phyloP scores from a whole-genome alignment of 129 eudicot species.

The Lactuca sativa region DNA sequence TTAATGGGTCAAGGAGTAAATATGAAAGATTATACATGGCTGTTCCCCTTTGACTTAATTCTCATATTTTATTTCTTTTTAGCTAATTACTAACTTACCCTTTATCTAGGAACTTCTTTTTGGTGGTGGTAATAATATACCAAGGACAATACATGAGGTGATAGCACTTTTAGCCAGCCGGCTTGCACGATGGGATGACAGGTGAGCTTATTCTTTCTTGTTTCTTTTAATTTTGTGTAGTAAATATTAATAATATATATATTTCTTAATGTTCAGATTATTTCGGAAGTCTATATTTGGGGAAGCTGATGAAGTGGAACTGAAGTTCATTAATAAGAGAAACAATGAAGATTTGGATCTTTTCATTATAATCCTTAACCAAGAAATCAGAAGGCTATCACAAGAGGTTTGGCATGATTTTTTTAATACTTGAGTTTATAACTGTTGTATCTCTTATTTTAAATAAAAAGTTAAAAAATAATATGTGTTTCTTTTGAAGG shows the following conservation, averaged over 20 bases:
- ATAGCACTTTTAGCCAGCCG: slow-evolving; percentile 78
- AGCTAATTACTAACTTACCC: slow-evolving; percentile 18
- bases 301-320: slow-evolving; percentile 92
- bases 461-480: background rate
- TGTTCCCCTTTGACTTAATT: too few relatives aligned
- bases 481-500: slow-evolving; percentile 42
- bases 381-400: slow-evolving; percentile 86
- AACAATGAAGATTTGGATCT: slow-evolving; percentile 84
- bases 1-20: too few relatives aligned
- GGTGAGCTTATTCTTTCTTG: slow-evolving; percentile 42
- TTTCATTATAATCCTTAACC: slow-evolving; percentile 74
- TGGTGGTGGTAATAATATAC: slow-evolving; percentile 82
- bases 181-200: slow-evolving; percentile 99
- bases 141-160: slow-evolving; percentile 85
- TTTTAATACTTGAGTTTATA: slow-evolving; percentile 9
- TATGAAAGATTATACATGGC: too few relatives aligned
- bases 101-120: slow-evolving; percentile 69
- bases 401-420: slow-evolving; percentile 60
- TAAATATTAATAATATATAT: too few relatives aligned
- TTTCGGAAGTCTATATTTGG: slow-evolving; percentile 89
- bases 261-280: slow-evolving; percentile 39
- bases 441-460: background rate
- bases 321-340: slow-evolving; percentile 97
- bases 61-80: slow-evolving; percentile 14
- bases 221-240: slow-evolving; percentile 3